Evolutionary conservation across 139 green algal species (phyloP).

Genomic region (Yamagishiella unicocca): DNA sequence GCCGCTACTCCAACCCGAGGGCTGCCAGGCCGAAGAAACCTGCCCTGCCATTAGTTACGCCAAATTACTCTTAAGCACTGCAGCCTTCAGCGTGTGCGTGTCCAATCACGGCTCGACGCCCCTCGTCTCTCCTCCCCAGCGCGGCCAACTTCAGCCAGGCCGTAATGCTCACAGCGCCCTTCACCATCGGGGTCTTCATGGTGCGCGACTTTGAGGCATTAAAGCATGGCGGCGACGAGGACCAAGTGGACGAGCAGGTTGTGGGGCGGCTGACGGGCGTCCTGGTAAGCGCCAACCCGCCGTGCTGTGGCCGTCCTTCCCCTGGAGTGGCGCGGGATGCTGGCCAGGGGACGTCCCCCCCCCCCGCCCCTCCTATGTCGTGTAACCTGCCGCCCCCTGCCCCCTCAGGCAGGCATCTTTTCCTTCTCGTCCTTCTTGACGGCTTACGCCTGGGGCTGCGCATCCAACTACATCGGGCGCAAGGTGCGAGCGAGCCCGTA

Average conservation of each 20-base stretch:
- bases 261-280: conserved; percentile 48
- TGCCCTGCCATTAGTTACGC: too few relatives aligned
- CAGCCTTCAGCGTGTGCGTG: too few relatives aligned
- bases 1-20: too few relatives aligned
- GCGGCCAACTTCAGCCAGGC: conserved; percentile 54
- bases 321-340: too few relatives aligned
- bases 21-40: too few relatives aligned
- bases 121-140: not conserved
- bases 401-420: conserved; percentile 64
- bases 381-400: too few relatives aligned
- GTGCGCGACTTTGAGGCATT: conserved; percentile 39
- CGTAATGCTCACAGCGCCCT: conserved; percentile 75
- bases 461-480: conserved; percentile 70
- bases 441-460: conserved; percentile 60
- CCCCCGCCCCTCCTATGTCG: not conserved
- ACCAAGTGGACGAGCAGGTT: conserved; percentile 49
- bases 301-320: too few relatives aligned
- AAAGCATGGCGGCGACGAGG: not conserved
- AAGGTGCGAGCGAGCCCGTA: too few relatives aligned
- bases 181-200: conserved; percentile 78
- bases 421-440: conserved; percentile 69
- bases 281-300: too few relatives aligned
- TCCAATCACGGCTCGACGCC: not conserved
- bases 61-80: too few relatives aligned
- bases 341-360: too few relatives aligned